phyloP scores from a whole-genome alignment of 495 filamentous ascomycete genomes.

The Lasiosphaeria ovina region DNA sequence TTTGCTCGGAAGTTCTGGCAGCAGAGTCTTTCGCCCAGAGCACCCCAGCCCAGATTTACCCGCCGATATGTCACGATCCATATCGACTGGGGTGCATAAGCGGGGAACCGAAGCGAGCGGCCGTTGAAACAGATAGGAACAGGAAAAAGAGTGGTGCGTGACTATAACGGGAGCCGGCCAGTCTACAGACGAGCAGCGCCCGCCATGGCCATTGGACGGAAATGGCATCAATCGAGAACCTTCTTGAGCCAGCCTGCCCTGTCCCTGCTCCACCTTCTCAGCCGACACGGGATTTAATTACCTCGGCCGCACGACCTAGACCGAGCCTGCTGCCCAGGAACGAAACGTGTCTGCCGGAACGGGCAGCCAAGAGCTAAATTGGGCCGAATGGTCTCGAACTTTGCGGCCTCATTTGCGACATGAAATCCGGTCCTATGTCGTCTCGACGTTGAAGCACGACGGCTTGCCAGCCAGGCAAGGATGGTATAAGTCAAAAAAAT shows the following conservation, averaged over 20 bases:
- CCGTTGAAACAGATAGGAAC: constrained; percentile 5
- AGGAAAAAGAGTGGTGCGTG: not conserved
- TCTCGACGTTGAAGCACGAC: too few relatives aligned
- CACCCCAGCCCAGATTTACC: constrained; percentile 20
- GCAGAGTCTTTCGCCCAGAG: constrained; percentile 4
- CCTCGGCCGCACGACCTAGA: not conserved
- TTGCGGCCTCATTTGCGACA: too few relatives aligned
- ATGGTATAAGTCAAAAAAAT: too few relatives aligned
- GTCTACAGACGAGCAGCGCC: not conserved
- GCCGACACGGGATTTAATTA: not conserved
- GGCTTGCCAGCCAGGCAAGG: too few relatives aligned
- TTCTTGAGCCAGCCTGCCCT: not conserved
- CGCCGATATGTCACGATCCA: constrained; percentile 14
- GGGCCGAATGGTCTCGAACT: too few relatives aligned
- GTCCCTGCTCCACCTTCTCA: not conserved
- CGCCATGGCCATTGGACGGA: not conserved
- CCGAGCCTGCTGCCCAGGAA: not conserved
- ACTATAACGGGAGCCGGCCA: not conserved
- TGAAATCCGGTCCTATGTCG: too few relatives aligned
- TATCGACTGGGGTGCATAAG: constrained; percentile 18
- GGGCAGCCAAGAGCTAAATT: not conserved
- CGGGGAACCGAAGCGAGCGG: constrained; percentile 10
- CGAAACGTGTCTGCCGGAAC: not conserved
- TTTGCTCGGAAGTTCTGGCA: constrained; percentile 21
- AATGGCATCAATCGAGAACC: too few relatives aligned